These are phyloP conservation scores for Polychytrium aggregatum DNA, from an alignment of 192 early-diverging fungal genomes.

Conservation along the genomic window DNA sequence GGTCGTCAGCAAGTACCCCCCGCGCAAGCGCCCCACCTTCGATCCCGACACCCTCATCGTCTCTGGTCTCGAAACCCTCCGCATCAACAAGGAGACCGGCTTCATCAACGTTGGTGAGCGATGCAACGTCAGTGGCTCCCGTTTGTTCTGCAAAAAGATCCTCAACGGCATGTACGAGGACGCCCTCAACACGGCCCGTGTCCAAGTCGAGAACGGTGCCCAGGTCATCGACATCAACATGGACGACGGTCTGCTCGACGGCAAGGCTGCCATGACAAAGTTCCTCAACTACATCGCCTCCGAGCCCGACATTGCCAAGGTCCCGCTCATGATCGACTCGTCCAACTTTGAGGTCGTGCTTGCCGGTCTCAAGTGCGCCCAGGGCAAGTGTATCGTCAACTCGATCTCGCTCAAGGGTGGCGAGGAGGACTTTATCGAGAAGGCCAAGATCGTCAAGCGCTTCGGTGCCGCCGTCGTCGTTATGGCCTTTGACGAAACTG, in stretches of 20 bases:
- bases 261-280: constrained; percentile 83
- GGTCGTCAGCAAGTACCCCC: constrained; percentile 58
- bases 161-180: constrained; percentile 89
- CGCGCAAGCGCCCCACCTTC: constrained; percentile 60
- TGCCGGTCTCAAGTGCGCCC: constrained; percentile 88
- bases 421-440: constrained; percentile 81
- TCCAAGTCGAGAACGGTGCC: constrained; percentile 91
- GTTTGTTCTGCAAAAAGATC: constrained; percentile 88
- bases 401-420: constrained; percentile 94
- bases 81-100: constrained; percentile 67
- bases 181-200: constrained; percentile 80
- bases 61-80: constrained; percentile 77
- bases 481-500: constrained; percentile 95
- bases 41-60: constrained; percentile 60
- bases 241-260: constrained; percentile 94
- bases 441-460: constrained; percentile 75
- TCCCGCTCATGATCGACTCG: constrained; percentile 92
- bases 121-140: constrained; percentile 93
- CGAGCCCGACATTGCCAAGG: constrained; percentile 81
- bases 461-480: constrained; percentile 93
- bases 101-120: constrained; percentile 96
- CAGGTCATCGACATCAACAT: constrained; percentile 94
- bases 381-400: constrained; percentile 98
- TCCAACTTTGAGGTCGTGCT: constrained; percentile 96
- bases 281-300: constrained; percentile 90